A percentile compares a stretch with the other conserved stretches of the same genome.
phyloP scores from a whole-genome alignment of 805 yeast genomes.

The Candida glaebosa region DNA sequence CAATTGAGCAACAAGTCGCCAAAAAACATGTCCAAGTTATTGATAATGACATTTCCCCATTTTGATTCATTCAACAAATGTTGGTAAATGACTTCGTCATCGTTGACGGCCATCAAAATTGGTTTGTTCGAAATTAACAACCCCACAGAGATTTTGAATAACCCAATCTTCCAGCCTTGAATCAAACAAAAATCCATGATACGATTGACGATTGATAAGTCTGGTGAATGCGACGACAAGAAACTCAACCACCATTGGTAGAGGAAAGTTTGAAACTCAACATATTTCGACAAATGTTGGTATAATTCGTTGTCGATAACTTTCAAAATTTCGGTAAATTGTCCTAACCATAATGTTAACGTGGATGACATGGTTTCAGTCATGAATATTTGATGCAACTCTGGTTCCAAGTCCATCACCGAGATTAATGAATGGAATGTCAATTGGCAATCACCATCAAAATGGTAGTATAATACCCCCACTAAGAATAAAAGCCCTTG shows the following conservation, averaged over 20 bases:
- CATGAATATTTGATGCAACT: conserved; percentile 49
- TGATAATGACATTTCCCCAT: conserved; percentile 37
- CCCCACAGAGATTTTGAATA: conserved; percentile 55
- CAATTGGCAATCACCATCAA: conserved; percentile 26
- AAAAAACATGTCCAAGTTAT: conserved; percentile 35
- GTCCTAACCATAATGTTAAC: conserved; percentile 47
- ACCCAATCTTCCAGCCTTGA: conserved; percentile 51
- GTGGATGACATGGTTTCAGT: conserved; percentile 52
- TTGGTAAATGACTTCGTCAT: conserved; percentile 43
- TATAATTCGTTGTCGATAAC: conserved; percentile 37
- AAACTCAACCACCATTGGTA: conserved; percentile 66
- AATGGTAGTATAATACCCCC: conserved; percentile 49
- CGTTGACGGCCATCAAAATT: conserved; percentile 37
- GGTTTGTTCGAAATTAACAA: conserved; percentile 48
- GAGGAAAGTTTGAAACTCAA: conserved; percentile 47
- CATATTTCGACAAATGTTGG: conserved; percentile 39
- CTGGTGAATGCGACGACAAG: conserved; percentile 59
- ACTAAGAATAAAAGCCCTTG: conserved; percentile 65
- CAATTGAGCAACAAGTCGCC: conserved; percentile 35
- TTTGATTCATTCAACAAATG: conserved; percentile 41
- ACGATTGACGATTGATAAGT: conserved; percentile 43
- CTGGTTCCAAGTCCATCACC: conserved; percentile 54
- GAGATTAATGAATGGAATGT: conserved; percentile 53
- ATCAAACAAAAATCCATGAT: conserved; percentile 48
- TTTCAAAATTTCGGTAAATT: conserved; percentile 46